A percentile compares a stretch with the other conserved stretches of the same genome.
Evolutionary conservation across 2,329 filamentous ascomycete species (phyloP).

Genomic region (Sclerotiophoma versabilis): DNA sequence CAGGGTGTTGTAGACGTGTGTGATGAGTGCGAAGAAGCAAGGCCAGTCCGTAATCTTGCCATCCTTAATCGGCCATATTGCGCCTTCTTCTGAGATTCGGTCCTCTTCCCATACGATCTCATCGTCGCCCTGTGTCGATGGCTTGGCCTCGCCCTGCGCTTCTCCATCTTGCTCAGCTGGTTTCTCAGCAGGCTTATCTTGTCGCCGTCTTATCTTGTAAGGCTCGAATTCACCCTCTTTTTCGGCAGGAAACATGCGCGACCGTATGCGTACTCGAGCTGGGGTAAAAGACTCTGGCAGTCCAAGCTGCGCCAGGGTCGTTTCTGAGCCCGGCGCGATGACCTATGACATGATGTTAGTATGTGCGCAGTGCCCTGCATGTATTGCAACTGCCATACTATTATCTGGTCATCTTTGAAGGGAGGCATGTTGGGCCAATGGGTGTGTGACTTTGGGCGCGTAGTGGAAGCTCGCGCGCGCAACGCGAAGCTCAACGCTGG

Average conservation of each 20-base stretch:
- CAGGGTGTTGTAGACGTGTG: constrained; percentile 87
- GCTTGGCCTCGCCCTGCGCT: constrained; percentile 31
- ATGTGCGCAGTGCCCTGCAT: constrained; percentile 20
- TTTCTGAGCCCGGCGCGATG: constrained; percentile 84
- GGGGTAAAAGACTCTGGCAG: constrained; percentile 90
- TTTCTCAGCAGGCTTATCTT: constrained; percentile 35
- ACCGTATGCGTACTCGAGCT: constrained; percentile 83
- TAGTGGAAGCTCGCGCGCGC: constrained; percentile 16
- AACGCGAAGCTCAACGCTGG: constrained; percentile 14
- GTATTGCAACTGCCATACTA: constrained; percentile 35
- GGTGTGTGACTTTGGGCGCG: constrained; percentile 19
- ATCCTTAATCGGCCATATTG: constrained; percentile 82
- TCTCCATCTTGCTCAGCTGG: constrained; percentile 38
- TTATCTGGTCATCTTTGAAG: constrained; percentile 56
- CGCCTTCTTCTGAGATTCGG: constrained; percentile 83
- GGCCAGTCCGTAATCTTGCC: constrained; percentile 90
- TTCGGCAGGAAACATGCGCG: constrained; percentile 86
- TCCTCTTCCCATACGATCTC: constrained; percentile 85
- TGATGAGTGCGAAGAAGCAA: constrained; percentile 90
- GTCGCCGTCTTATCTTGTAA: constrained; percentile 71
- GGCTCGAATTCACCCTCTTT: constrained; percentile 83
- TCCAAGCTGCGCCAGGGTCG: constrained; percentile 88
- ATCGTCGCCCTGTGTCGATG: constrained; percentile 55
- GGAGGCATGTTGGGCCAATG: constrained; percentile 51
- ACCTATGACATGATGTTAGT: constrained; percentile 52